Percentiles rank a stretch among this genome's conserved stretches.
Evolutionary conservation across 2,329 filamentous ascomycete genomes (phyloP).

Genomic region (Didymella exigua): DNA sequence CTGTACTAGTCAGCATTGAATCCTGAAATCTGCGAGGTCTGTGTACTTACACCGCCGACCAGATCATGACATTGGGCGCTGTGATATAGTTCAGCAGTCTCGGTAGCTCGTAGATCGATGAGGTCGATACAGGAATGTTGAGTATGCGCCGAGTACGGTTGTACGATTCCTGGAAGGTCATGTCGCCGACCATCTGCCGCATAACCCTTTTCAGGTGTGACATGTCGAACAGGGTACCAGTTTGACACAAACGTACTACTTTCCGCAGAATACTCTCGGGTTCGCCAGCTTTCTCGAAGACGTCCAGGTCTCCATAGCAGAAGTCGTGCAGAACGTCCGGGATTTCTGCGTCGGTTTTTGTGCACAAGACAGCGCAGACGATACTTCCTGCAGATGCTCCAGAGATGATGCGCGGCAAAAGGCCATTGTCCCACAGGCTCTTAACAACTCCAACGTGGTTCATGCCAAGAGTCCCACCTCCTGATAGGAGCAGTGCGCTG

Average conservation of each 20-base stretch:
- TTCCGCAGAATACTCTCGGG: slow-evolving; percentile 71
- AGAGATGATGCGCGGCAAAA: slow-evolving; percentile 85
- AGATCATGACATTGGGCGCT: slow-evolving; percentile 91
- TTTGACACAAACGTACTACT: slow-evolving; percentile 74
- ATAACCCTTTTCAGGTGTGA: slow-evolving; percentile 81
- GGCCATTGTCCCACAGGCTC: slow-evolving; percentile 72
- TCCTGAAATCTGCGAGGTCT: neutral
- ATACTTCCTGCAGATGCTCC: slow-evolving; percentile 88
- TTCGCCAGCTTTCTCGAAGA: slow-evolving; percentile 71
- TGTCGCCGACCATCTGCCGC: slow-evolving; percentile 78
- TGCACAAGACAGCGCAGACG: slow-evolving; percentile 79
- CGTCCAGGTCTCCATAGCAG: slow-evolving; percentile 77
- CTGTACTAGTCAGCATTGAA: slow-evolving; percentile 39
- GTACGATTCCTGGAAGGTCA: slow-evolving; percentile 95
- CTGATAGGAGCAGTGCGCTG: slow-evolving; percentile 80
- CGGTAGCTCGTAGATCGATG: slow-evolving; percentile 84
- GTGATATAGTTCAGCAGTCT: slow-evolving; percentile 90
- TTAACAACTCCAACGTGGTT: slow-evolving; percentile 89
- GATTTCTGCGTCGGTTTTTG: slow-evolving; percentile 77
- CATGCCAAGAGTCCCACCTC: slow-evolving; percentile 90
- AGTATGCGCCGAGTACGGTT: slow-evolving; percentile 90
- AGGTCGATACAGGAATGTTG: slow-evolving; percentile 91
- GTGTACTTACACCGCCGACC: slow-evolving; percentile 77
- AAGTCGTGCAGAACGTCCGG: slow-evolving; percentile 71
- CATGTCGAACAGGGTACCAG: slow-evolving; percentile 85